Evolutionary conservation across 192 early-diverging fungal genomes (phyloP).

Genomic region (Linderina pennispora): DNA sequence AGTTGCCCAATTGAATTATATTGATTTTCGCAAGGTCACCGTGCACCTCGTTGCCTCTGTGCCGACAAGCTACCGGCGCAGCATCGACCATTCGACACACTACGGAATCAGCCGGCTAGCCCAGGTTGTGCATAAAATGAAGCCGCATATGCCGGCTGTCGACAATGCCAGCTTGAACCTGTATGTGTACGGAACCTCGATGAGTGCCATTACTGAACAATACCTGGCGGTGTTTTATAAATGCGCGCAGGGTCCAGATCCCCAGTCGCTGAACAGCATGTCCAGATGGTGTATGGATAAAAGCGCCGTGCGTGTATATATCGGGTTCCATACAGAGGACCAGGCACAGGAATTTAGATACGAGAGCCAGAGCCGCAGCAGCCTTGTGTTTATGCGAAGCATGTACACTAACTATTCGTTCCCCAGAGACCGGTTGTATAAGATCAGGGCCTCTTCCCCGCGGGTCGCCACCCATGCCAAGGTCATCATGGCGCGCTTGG

Average conservation of each 20-base stretch:
- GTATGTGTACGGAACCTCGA: slow-evolving; percentile 17
- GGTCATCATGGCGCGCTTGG: slow-evolving; percentile 11
- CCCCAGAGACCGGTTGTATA: slow-evolving; percentile 1
- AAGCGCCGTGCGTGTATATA: slow-evolving; percentile 21
- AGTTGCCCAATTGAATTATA: slow-evolving; percentile 16
- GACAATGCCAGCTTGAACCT: slow-evolving; percentile 4
- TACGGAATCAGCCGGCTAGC: slow-evolving; percentile 26
- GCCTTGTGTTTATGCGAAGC: slow-evolving; percentile 2
- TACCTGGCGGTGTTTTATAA: slow-evolving; percentile 33
- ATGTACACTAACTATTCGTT: slow-evolving; percentile 5
- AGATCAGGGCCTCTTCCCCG: slow-evolving; percentile 7
- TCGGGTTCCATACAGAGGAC: slow-evolving; percentile 23
- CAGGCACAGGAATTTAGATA: slow-evolving; percentile 6
- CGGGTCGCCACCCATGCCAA: slow-evolving; percentile 18
- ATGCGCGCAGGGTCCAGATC: slow-evolving; percentile 12
- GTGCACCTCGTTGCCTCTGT: slow-evolving; percentile 19
- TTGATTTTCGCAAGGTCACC: slow-evolving; percentile 12
- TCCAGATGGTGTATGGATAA: too few species aligned
- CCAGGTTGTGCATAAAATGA: not conserved
- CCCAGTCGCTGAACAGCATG: not conserved
- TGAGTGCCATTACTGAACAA: slow-evolving; percentile 12
- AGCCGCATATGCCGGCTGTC: not conserved
- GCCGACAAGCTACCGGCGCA: slow-evolving; percentile 7
- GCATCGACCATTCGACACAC: slow-evolving; percentile 4
- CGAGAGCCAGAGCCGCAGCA: not conserved